Conservation (phyloP, 1,139 yeast species). For the Lodderomyces orthopsilosis region DNA sequence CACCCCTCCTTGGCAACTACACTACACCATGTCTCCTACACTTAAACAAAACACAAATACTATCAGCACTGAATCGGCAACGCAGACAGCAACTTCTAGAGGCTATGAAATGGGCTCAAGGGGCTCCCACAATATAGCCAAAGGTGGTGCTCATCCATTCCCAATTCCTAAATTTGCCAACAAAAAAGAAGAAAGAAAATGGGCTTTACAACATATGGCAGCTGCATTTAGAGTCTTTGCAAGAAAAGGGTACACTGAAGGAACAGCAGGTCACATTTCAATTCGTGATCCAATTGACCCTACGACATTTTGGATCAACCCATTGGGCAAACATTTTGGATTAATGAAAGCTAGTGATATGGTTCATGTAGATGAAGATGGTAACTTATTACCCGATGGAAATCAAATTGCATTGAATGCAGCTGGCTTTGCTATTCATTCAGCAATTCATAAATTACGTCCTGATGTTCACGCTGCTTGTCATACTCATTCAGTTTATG, state of each 20-base stretch:
- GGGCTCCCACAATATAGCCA: conserved; percentile 51
- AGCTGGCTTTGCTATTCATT: conserved; percentile 80
- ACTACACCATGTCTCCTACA: background rate
- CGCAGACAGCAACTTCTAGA: conserved; percentile 27
- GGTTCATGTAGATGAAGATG: conserved; percentile 73
- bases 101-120: conserved; percentile 47
- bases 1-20: background rate
- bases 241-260: conserved; percentile 71
- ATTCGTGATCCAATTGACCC: conserved; percentile 74
- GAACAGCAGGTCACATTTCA: conserved; percentile 79
- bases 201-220: conserved; percentile 75
- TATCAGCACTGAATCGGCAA: conserved; percentile 8
- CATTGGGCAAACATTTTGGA: conserved; percentile 70
- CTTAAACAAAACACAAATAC: conserved; percentile 1
- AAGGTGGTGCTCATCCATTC: conserved; percentile 48
- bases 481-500: conserved; percentile 73
- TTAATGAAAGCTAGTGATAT: conserved; percentile 67
- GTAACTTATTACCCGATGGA: conserved; percentile 65
- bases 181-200: conserved; percentile 51
- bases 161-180: conserved; percentile 52
- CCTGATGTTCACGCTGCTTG: conserved; percentile 83
- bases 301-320: conserved; percentile 74
- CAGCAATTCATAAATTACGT: conserved; percentile 71
- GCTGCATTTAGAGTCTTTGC: conserved; percentile 79
- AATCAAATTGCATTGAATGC: conserved; percentile 65